phyloP scores from a whole-genome alignment of 352 stramenopile species.

The Pythium coloratum region DNA sequence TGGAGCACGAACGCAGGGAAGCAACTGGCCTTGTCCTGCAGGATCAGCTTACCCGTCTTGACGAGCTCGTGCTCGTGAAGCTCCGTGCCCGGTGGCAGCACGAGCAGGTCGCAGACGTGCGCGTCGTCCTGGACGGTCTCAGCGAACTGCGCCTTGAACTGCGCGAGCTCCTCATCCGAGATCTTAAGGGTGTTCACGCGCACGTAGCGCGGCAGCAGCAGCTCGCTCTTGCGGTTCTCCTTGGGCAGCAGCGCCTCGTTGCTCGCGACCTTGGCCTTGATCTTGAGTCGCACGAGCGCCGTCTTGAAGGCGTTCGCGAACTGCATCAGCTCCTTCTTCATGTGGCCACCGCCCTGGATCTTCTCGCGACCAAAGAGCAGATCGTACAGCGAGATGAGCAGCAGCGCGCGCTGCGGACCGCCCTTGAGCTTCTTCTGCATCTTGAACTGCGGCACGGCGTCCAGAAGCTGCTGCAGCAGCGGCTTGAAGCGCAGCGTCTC shows the following conservation, averaged over 20 bases:
- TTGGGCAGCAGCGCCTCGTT: conserved; percentile 79
- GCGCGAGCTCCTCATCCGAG: conserved; percentile 39
- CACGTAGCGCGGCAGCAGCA: conserved; percentile 87
- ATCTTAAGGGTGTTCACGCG: conserved; percentile 92
- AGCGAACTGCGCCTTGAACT: conserved; percentile 49
- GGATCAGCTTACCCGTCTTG: conserved; percentile 83
- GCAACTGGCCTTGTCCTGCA: conserved; percentile 98
- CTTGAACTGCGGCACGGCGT: conserved; percentile 68
- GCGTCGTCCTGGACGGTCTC: conserved; percentile 63
- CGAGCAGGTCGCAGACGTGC: conserved; percentile 90
- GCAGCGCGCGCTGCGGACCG: conserved; percentile 41
- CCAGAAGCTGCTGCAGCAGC: conserved; percentile 66
- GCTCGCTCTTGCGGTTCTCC: conserved; percentile 72
- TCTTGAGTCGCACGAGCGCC: conserved; percentile 81
- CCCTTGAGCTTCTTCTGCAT: conserved; percentile 57
- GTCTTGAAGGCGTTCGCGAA: conserved; percentile 70
- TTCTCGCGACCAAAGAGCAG: conserved; percentile 82
- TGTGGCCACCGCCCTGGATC: conserved; percentile 83
- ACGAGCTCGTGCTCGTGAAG: conserved; percentile 84
- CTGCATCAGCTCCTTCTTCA: conserved; percentile 87
- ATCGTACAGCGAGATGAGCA: conserved; percentile 87
- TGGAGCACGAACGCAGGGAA: conserved; percentile 96
- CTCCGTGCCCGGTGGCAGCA: conserved; percentile 88
- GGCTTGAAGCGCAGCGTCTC: conserved; percentile 89
- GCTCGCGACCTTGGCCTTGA: conserved; percentile 71